Evolutionary conservation across 345 rosid species (phyloP), one percentile per base, ranked within the genome.

Genomic region (Gossypium raimondii): DNA sequence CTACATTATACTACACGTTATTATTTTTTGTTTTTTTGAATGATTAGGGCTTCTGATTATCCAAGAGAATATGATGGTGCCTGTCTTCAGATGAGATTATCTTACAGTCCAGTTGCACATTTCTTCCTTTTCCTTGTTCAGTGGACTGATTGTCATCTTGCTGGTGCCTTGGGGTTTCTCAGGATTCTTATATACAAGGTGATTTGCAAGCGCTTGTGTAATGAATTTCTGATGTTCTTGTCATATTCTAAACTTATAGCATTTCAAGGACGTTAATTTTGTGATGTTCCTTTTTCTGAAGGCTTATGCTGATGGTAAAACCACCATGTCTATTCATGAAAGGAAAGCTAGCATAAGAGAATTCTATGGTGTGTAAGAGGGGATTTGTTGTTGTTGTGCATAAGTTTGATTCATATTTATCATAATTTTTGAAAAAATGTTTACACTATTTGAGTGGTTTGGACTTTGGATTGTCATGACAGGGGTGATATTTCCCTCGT

Each of bases 251-350:
- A 34, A 50, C 52, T 34, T 11, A 5, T 48, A 25, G 7, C 17
- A 48, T 72, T 55, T 34, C 53, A 12, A 24, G 66, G 74, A 69
- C 72, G 45, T 71, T 51, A 20, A 44, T 44, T 34, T n/a, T 55
- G 22, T 79, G 27, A 55, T 73, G 45, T 74, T 27, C 53, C 14
- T 70, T 72, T 16, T 51, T 9, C 47, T 73, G 17, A 84, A 92
- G 98, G 96, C 89, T n/a, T 91, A 89, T 77, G 89, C 78, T 50
- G 95, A 94, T 90, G 98, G 98, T 53, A 92, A 91, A 81, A 92
- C 94, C 51, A 91, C 97, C 69, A 90, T 94, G 87, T 91, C 87
- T 41, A 78, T 90, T 55, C 93, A 83, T 51, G 98, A 94, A 83
- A 91, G 96, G 70, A 94, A 90, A 82, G 96, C 97, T 63, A 94